A percentile compares a stretch with the other conserved stretches of the same genome.
Evolutionary conservation across 768 basidiomycete genomes (phyloP).

Genomic region (Macrolepiota dolichaula): DNA sequence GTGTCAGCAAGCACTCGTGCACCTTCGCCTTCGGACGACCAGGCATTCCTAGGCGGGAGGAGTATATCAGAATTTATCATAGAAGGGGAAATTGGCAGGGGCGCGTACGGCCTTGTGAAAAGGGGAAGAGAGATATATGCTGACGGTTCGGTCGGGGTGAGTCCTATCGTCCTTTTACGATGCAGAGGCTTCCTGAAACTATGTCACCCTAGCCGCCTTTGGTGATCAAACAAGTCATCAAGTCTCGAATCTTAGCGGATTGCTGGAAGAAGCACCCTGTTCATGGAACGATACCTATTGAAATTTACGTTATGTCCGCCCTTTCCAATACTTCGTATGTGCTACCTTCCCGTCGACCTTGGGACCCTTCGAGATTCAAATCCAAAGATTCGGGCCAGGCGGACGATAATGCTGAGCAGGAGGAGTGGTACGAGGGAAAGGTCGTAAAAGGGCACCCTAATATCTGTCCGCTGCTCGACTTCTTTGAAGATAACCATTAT

Average conservation of each 20-base stretch:
- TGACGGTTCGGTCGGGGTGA: conserved; percentile 82
- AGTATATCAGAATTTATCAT: conserved; percentile 86
- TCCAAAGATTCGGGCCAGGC: conserved; percentile 2
- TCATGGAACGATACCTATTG: conserved; percentile 96
- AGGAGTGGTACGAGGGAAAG: conserved; percentile 67
- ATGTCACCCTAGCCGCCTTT: conserved; percentile 64
- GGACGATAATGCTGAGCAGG: conserved; percentile 20
- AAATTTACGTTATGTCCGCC: conserved; percentile 92
- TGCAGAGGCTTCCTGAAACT: conserved; percentile 15
- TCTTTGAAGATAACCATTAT: conserved; percentile 94
- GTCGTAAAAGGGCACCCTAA: conserved; percentile 89
- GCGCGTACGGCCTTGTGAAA: conserved; percentile 95
- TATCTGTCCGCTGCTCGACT: conserved; percentile 91
- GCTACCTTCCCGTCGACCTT: conserved; percentile 75
- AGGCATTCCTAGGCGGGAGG: conserved; percentile 54
- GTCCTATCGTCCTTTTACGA: conserved; percentile 24
- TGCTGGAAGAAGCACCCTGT: conserved; percentile 98
- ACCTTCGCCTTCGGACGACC: conserved; percentile 53
- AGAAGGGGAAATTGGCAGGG: conserved; percentile 85
- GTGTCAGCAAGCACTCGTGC: conserved; percentile 56
- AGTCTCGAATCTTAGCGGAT: conserved; percentile 96
- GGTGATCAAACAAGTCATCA: conserved; percentile 98
- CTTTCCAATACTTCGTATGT: conserved; percentile 80
- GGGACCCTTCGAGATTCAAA: conserved; percentile 67
- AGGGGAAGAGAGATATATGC: conserved; percentile 73